Evolutionary conservation across 768 basidiomycete species (phyloP), one percentile per base, ranked within the genome.

Genomic region (Tricholoma furcatifolium): DNA sequence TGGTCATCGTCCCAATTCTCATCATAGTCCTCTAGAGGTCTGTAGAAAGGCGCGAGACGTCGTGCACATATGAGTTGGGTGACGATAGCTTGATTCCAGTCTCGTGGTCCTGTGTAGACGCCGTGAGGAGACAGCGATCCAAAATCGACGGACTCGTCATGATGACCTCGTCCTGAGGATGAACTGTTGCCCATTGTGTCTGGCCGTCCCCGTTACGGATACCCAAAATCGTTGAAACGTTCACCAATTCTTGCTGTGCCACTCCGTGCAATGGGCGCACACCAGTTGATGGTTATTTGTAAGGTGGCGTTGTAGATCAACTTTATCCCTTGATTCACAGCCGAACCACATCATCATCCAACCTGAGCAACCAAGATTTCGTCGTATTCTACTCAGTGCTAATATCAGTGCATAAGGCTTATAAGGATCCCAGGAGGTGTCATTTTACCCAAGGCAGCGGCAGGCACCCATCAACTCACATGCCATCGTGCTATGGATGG

Each of bases 11-110:
- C 86, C 93, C 93, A 98, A 39, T 81, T 80, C 12, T 89, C 86
- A 30, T 88, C 85, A 66, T 90, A 97, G 58, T 98, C 96, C 66
- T 97, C 93, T 40, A 99, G 77, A 11, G 97, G 96, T 32, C 93
- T 83, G 69, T 98, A 98, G 73, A 98, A 98, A 1, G 97, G 97
- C 1, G 95, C 93, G 38, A 99, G 82, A 63, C 81, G 87, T 67
- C 92, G 85, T 60, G 91, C 86, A 62, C 87, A 74, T 67, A 99
- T 93, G 65, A 96, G 81, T 70, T 91, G 87, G 55, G 88, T 85
- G 57, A 96, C 94, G 54, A 91, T 73, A 49, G 82, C 69, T 60
- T 94, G 90, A 66, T 93, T 93, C 87, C 93, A 98, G 72, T 98
- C 95, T 64, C 81, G 80, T 42, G 81, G 73, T 20, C 86, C 89